A percentile compares a stretch with the other conserved stretches of the same genome.
phyloP scores from a whole-genome alignment of 2,329 filamentous ascomycete genomes.

The Clarireedia paspali region DNA sequence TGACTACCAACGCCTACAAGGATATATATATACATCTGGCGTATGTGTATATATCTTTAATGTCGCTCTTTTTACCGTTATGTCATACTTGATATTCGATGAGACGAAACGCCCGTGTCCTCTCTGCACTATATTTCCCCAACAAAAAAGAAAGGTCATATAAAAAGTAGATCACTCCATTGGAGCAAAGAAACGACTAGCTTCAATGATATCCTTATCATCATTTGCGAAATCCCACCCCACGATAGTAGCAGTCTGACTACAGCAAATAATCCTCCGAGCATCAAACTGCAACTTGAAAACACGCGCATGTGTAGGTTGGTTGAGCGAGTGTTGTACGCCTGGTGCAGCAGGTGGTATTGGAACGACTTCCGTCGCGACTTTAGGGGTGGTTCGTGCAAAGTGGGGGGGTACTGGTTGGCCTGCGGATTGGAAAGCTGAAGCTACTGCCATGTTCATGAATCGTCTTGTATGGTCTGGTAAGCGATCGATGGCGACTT shows the following conservation, averaged over 20 bases:
- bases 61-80: no score
- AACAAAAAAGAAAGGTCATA: no score
- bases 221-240: slow-evolving; percentile 96
- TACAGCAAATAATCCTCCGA: slow-evolving; percentile 87
- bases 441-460: slow-evolving; percentile 10
- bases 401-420: neutral
- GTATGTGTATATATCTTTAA: no score
- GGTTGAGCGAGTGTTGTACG: neutral
- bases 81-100: no score
- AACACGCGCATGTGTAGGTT: slow-evolving; percentile 43
- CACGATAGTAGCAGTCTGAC: slow-evolving; percentile 83
- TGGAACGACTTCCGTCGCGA: slow-evolving; percentile 9
- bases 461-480: slow-evolving; percentile 10
- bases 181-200: slow-evolving; percentile 67
- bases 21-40: no score
- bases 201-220: slow-evolving; percentile 72
- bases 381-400: neutral
- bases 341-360: slow-evolving; percentile 12
- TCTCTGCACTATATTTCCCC: no score
- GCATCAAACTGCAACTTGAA: slow-evolving; percentile 98
- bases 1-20: no score
- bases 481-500: slow-evolving; percentile 13
- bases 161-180: slow-evolving; percentile 36
- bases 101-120: no score
- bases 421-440: neutral